Percentiles rank a stretch among this genome's conserved stretches.
phyloP scores from a whole-genome alignment of 345 rosid genomes.

The Hibiscus trionum region DNA sequence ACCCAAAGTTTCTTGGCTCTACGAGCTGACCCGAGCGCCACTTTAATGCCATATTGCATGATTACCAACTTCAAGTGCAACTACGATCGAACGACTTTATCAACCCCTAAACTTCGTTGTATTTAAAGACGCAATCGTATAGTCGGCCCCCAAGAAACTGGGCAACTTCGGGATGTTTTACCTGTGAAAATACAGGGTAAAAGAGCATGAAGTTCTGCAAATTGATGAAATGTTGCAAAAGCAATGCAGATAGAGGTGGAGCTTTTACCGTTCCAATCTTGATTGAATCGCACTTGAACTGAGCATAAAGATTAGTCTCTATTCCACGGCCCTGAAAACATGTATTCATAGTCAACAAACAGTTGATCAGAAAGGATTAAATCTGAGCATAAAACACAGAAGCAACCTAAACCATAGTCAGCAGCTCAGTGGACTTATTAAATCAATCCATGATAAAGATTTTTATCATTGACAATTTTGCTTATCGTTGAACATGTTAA shows the following conservation, averaged over 20 bases:
- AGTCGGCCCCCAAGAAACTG: constrained; percentile 97
- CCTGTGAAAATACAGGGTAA: constrained; percentile 35
- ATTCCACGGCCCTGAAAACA: constrained; percentile 81
- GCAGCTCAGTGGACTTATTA: background rate
- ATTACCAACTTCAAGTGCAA: background rate
- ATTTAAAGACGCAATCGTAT: constrained; percentile 93
- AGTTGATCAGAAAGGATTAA: background rate
- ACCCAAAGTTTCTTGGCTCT: background rate
- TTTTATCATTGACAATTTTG: background rate
- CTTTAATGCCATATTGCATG: background rate
- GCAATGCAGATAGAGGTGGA: background rate
- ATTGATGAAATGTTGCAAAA: background rate
- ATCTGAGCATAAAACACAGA: background rate
- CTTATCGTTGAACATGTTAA: background rate
- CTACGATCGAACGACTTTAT: background rate
- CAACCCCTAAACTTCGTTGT: constrained; percentile 52
- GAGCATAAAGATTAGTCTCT: constrained; percentile 96
- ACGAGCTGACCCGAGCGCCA: background rate
- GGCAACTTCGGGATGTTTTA: constrained; percentile 95
- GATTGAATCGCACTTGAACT: constrained; percentile 91
- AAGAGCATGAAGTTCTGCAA: background rate
- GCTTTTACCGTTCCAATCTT: constrained; percentile 88
- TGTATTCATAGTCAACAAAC: constrained; percentile 7
- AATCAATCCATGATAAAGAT: background rate
- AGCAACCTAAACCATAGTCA: background rate